Evolutionary conservation across 2,329 filamentous ascomycete species (phyloP).

Genomic region (Arthrobotrys pseudoclavata): DNA sequence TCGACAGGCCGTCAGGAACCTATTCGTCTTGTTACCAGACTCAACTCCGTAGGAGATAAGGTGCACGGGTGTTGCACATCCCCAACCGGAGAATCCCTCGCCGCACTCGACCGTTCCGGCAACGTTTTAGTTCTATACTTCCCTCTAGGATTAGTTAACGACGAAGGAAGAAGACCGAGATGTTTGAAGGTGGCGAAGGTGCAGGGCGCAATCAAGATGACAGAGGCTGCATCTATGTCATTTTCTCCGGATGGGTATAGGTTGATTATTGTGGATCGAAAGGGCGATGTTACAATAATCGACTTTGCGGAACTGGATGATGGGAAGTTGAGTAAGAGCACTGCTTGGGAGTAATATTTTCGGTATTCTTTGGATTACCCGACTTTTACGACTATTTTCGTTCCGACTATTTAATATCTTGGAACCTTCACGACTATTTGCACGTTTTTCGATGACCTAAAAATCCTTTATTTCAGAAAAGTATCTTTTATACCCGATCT

Average conservation of each 20-base stretch:
- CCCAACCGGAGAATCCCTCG: conserved; percentile 53
- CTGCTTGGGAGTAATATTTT: conserved; percentile 47
- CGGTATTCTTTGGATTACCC: not conserved
- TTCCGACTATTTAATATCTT: conserved; percentile 5
- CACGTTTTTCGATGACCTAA: not conserved
- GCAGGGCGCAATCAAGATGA: conserved; percentile 59
- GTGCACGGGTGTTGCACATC: conserved; percentile 59
- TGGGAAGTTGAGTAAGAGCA: conserved; percentile 51
- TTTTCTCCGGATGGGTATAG: conserved; percentile 56
- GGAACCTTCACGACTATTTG: conserved; percentile 1
- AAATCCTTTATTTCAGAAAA: not conserved
- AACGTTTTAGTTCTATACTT: conserved; percentile 57
- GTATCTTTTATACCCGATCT: not conserved
- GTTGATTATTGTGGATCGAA: conserved; percentile 57
- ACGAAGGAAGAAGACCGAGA: conserved; percentile 55
- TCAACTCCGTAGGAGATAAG: conserved; percentile 57
- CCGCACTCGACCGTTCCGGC: conserved; percentile 47
- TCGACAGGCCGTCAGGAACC: conserved; percentile 39
- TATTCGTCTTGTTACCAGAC: conserved; percentile 46
- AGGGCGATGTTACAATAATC: conserved; percentile 57
- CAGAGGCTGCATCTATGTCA: conserved; percentile 50
- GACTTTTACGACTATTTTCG: conserved; percentile 13
- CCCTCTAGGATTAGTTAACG: conserved; percentile 53
- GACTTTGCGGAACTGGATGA: conserved; percentile 60
- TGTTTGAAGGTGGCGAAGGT: conserved; percentile 57